These are phyloP conservation scores for Candida railenensis DNA, from an alignment of 805 yeast genomes.

Conservation along the genomic window DNA sequence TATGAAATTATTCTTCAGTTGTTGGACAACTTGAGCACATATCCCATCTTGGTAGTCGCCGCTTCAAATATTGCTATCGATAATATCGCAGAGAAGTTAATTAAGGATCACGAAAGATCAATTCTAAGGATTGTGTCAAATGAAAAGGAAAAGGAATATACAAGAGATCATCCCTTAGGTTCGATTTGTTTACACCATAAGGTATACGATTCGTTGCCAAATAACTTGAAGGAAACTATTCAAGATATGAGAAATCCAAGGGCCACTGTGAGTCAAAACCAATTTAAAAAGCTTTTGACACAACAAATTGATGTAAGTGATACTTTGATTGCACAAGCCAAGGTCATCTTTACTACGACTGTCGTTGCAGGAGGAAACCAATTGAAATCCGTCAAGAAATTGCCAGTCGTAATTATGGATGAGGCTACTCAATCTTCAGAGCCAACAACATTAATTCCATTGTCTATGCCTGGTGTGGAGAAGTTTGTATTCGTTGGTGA, in stretches of 20 bases:
- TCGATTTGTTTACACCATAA: conserved; percentile 65
- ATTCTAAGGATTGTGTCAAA: conserved; percentile 58
- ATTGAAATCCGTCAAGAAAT: conserved; percentile 50
- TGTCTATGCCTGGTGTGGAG: conserved; percentile 65
- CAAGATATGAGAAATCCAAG: conserved; percentile 44
- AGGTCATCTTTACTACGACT: conserved; percentile 70
- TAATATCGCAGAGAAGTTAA: conserved; percentile 68
- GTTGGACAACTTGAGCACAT: conserved; percentile 51
- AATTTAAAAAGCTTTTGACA: conserved; percentile 49
- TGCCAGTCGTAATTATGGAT: conserved; percentile 75
- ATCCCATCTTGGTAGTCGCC: conserved; percentile 70
- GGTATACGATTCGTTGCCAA: conserved; percentile 49
- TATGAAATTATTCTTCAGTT: conserved; percentile 50
- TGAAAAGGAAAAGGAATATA: conserved; percentile 63
- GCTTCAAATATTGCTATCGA: conserved; percentile 77
- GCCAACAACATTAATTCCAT: conserved; percentile 67
- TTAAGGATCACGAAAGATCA: conserved; percentile 48
- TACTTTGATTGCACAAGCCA: conserved; percentile 58
- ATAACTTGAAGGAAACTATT: conserved; percentile 40
- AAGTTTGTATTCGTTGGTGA: conserved; percentile 75
- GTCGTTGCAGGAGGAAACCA: conserved; percentile 71
- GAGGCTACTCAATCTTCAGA: conserved; percentile 79
- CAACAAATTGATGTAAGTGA: conserved; percentile 45
- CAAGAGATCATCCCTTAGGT: conserved; percentile 53
- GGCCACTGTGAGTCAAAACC: conserved; percentile 42